These are phyloP conservation scores for Avena eriantha DNA, from an alignment of 176 grass and related monocot genomes.

Conservation along the genomic window DNA sequence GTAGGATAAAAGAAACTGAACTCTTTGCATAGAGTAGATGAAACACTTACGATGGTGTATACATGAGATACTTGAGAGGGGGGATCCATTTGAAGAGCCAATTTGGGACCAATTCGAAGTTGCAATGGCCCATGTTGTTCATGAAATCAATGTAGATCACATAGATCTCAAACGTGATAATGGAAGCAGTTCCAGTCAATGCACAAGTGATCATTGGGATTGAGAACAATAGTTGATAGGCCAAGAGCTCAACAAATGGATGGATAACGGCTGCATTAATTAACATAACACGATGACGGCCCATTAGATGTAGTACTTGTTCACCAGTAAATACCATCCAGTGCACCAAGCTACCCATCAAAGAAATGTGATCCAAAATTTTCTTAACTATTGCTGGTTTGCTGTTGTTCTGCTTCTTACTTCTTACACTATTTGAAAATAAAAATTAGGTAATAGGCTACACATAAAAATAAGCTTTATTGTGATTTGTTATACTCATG, in stretches of 20 bases:
- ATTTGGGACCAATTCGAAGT: slow-evolving; percentile 83
- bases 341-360: neutral
- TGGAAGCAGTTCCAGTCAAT: slow-evolving; percentile 53
- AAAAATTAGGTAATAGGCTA: neutral
- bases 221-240: slow-evolving; percentile 67
- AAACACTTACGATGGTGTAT: slow-evolving; percentile 88
- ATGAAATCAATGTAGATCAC: slow-evolving; percentile 84
- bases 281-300: slow-evolving; percentile 4
- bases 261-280: slow-evolving; percentile 76
- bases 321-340: neutral
- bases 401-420: slow-evolving; percentile 31
- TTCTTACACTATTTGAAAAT: slow-evolving; percentile 1
- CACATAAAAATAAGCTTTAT: neutral
- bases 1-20: neutral
- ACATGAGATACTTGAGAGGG: slow-evolving; percentile 96
- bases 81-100: slow-evolving; percentile 74
- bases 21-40: neutral
- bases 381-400: neutral
- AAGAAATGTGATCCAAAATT: neutral
- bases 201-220: slow-evolving; percentile 55
- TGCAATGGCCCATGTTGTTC: slow-evolving; percentile 98
- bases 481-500: neutral
- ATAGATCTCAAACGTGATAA: slow-evolving; percentile 48
- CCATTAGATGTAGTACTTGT: neutral
- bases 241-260: slow-evolving; percentile 84